Evolutionary conservation across 2,329 filamentous ascomycete species (phyloP).

Genomic region (Arthrobotrys sinensis): DNA sequence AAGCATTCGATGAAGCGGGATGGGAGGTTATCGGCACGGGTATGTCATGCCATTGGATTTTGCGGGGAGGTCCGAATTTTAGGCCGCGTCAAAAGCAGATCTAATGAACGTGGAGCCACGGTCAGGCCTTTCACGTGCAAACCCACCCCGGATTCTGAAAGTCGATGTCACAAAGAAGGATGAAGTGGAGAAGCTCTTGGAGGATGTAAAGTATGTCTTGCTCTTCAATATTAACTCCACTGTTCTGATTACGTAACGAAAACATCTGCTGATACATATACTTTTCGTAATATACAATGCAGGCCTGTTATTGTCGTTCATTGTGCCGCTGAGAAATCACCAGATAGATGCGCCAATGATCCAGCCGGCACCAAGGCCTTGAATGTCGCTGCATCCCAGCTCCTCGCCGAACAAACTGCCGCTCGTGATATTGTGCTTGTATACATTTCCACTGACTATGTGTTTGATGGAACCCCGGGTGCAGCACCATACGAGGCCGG

Average conservation of each 20-base stretch:
- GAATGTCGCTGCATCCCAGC: conserved; percentile 76
- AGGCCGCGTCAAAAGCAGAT: background rate
- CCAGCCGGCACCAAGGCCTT: conserved; percentile 76
- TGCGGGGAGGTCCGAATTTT: conserved; percentile 61
- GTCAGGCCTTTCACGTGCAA: conserved; percentile 77
- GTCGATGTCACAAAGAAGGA: conserved; percentile 71
- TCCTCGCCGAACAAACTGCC: conserved; percentile 78
- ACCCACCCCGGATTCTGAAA: conserved; percentile 78
- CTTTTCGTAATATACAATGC: conserved; percentile 26
- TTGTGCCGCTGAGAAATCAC: conserved; percentile 89
- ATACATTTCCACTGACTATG: conserved; percentile 87
- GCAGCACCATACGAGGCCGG: conserved; percentile 81
- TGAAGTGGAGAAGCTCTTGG: conserved; percentile 72
- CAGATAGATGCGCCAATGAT: conserved; percentile 86
- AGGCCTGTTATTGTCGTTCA: conserved; percentile 86
- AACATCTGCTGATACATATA: conserved; percentile 3
- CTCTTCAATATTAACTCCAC: conserved; percentile 1
- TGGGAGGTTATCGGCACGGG: conserved; percentile 82
- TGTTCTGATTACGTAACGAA: conserved; percentile 17
- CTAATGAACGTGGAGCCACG: conserved; percentile 9
- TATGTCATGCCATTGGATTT: conserved; percentile 27
- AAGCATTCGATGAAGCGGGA: conserved; percentile 76
- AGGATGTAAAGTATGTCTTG: conserved; percentile 72
- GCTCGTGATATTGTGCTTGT: conserved; percentile 76
- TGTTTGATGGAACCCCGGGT: conserved; percentile 81